phyloP scores from a whole-genome alignment of 768 basidiomycete genomes.

The Suillus tomentosus region DNA sequence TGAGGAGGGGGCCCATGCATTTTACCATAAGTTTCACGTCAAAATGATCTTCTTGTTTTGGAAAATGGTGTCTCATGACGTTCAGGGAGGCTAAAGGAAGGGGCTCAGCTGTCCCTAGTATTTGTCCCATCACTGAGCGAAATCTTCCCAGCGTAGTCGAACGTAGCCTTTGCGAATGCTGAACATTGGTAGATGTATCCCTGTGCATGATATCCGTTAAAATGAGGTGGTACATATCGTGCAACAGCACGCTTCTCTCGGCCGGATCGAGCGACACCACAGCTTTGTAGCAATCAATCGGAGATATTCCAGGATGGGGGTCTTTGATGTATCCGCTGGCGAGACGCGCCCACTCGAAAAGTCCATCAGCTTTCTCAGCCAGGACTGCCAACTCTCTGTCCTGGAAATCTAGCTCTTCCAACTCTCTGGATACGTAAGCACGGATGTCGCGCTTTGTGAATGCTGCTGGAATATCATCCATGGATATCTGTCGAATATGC shows the following conservation, averaged over 20 bases:
- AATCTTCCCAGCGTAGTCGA: background rate
- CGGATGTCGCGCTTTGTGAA: conserved; percentile 4
- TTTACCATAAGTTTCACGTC: conserved; percentile 7
- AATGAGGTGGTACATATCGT: conserved; percentile 10
- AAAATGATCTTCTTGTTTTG: background rate
- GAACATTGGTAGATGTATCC: background rate
- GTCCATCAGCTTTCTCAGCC: conserved; percentile 6
- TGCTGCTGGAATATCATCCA: conserved; percentile 8
- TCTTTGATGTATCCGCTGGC: conserved; percentile 12
- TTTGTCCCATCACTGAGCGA: conserved; percentile 8
- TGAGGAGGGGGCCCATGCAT: conserved; percentile 13
- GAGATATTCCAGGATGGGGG: background rate
- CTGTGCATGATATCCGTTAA: background rate
- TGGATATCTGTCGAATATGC: background rate
- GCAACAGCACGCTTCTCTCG: background rate
- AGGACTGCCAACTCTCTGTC: conserved; percentile 1
- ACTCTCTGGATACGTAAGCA: conserved; percentile 1
- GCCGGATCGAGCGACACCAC: background rate
- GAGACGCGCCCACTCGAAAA: conserved; percentile 13
- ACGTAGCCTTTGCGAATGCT: too few relatives aligned
- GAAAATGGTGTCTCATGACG: background rate
- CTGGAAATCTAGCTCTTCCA: background rate
- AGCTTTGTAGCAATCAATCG: background rate
- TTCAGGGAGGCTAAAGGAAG: conserved; percentile 6
- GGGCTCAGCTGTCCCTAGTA: conserved; percentile 5